Evolutionary conservation across 2,329 filamentous ascomycete genomes (phyloP), one percentile per base, ranked within the genome.

Genomic region (Alternaria sp.): DNA sequence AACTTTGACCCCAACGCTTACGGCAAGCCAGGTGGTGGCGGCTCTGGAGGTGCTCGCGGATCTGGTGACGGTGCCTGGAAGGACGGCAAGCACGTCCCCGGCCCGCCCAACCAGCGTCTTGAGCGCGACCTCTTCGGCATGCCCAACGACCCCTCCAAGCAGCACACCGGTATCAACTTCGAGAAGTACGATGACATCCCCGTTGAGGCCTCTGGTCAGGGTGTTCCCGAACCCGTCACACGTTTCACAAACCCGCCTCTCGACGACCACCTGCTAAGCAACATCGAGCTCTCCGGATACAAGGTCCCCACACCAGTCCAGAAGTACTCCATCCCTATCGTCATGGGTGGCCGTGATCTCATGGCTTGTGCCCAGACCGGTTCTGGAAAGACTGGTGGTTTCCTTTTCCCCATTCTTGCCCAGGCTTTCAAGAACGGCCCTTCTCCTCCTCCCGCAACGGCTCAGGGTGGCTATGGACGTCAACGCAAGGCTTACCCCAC

Each of bases 281-380:
- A 98, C 88, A 98, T 99, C 78, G 90, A 92, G 79, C 86, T 98
- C 57, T 92, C 95, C 66, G 92, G 91, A 76, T 99, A 99, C 88
- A 94, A 94, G 81, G 90, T 94, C 46, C 95, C 95, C 57, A 99
- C 95, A 2, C 95, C 95, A 27, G 95, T 99, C 54, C 95, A 99
- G 84, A 99, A 99, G 83, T 98, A 99, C 86, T 98, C 95, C 4
- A 97, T 99, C 59, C 95, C 95, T 70, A 99, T 99, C 76, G 95
- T 99, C 79, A 97, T 97, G 92, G 91, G 90, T 73, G 95, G 95
- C 67, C 93, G 95, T 83, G 95, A 99, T 82, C 86, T 99, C 79
- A 99, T 99, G 95, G 95, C 95, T 81, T 99, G 95, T 86, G 95
- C 95, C 75, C 95, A 99, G 87, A 99, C 95, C 73, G 95, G 94